A percentile compares a stretch with the other conserved stretches of the same genome.
Evolutionary conservation across 345 rosid species (phyloP).

Genomic region (Pseudoturritis turrita): DNA sequence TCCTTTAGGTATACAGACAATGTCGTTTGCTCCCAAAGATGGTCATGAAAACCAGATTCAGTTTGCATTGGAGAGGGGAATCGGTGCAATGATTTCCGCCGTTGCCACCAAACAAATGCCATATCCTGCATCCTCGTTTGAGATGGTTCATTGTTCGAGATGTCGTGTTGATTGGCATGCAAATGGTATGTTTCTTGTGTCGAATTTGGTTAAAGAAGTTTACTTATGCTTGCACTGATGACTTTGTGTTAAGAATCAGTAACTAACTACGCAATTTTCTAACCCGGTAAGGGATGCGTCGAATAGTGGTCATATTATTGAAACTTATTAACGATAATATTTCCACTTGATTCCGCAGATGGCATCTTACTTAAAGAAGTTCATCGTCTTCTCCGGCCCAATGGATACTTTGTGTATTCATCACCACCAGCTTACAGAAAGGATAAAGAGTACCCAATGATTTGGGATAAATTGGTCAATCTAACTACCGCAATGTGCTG

Average conservation of each 20-base stretch:
- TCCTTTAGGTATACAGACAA: constrained; percentile 72
- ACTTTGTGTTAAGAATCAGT: background rate
- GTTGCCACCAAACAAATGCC: constrained; percentile 83
- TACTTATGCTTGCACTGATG: background rate
- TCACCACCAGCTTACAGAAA: constrained; percentile 89
- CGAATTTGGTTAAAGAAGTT: background rate
- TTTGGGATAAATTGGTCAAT: constrained; percentile 75
- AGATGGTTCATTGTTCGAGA: constrained; percentile 97
- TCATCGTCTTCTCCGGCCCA: constrained; percentile 66
- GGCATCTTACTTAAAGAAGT: constrained; percentile 93
- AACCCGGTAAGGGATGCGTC: too few species aligned
- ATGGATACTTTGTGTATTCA: constrained; percentile 88
- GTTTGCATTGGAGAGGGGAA: constrained; percentile 92
- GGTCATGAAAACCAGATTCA: constrained; percentile 97
- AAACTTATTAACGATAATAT: background rate
- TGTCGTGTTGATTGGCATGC: constrained; percentile 97
- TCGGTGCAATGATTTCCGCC: constrained; percentile 83
- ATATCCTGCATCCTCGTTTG: constrained; percentile 84
- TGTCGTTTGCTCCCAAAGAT: constrained; percentile 98
- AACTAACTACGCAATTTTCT: too few species aligned
- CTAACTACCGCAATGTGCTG: constrained; percentile 88
- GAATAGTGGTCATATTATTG: too few species aligned
- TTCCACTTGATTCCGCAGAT: constrained; percentile 39
- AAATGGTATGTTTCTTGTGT: constrained; percentile 53
- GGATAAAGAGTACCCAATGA: constrained; percentile 74